These are phyloP conservation scores for Coleophoma eucalyptorum DNA, from an alignment of 2,329 filamentous ascomycete species.

Conservation along the genomic window DNA sequence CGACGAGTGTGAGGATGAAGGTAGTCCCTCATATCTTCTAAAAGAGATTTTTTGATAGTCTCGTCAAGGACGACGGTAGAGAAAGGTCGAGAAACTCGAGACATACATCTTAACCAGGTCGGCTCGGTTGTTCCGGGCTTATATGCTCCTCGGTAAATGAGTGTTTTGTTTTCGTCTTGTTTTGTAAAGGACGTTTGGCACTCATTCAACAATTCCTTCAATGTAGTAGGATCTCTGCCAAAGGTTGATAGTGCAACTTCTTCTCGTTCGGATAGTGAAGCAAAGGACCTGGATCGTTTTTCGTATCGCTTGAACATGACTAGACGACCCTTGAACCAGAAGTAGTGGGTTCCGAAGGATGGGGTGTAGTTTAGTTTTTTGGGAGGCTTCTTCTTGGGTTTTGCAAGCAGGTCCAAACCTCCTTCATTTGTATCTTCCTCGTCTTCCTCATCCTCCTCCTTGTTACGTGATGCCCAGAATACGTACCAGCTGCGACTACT, in stretches of 20 bases:
- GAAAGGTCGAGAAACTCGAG: constrained; percentile 55
- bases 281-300: constrained; percentile 39
- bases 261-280: constrained; percentile 48
- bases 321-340: constrained; percentile 59
- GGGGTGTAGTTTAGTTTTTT: constrained; percentile 57
- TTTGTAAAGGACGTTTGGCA: constrained; percentile 51
- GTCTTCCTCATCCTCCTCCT: constrained; percentile 42
- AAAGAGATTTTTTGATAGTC: constrained; percentile 52
- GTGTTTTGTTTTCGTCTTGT: constrained; percentile 57
- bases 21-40: constrained; percentile 60
- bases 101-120: constrained; percentile 58
- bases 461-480: constrained; percentile 36
- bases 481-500: constrained; percentile 48
- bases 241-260: constrained; percentile 58
- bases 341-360: constrained; percentile 62
- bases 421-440: constrained; percentile 16
- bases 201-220: constrained; percentile 60
- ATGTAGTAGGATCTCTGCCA: constrained; percentile 53
- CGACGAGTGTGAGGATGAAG: constrained; percentile 57
- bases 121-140: constrained; percentile 37
- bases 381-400: constrained; percentile 30
- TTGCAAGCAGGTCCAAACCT: constrained; percentile 21
- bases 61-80: constrained; percentile 64
- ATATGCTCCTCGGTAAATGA: constrained; percentile 58
- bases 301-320: constrained; percentile 53